Base-by-base conservation (phyloP, 73 alveolate genomes). In the Stentor roeselii region DNA sequence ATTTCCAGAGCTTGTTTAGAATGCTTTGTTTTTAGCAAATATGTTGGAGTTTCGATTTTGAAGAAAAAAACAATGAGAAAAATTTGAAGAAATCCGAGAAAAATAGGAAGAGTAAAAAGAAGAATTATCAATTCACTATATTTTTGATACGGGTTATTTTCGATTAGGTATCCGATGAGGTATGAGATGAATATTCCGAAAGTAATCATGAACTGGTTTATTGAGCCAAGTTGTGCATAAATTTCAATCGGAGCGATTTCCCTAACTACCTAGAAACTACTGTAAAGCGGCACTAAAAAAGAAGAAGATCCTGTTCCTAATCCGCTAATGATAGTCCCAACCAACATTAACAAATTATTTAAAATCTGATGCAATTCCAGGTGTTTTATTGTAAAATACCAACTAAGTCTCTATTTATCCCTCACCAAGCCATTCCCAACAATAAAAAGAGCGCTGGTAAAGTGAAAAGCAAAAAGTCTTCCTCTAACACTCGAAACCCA, bases 11-110 rank as follows among this genome's bases (percentile, higher is more conserved):
- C 80, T 21, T 67, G 41, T 1, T 67, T 0, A 21, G 42, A 21
- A 30, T 32, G 37, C 42, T 34, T 34, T 1, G 80, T 27, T 21
- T 21, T 67, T n/a, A 21, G 14, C 50, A 67, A 40, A 34, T 67
- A 67, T 14, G 80, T 67, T 21, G 80, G 80, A 2, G 80, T 67
- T n/a, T 67, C 80, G 80, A 21, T 34, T 21, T 67, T 32, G 21
- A n/a, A 67, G n/a, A 21, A 21, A 21, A 21, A 67, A 1, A 21
- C 15, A n/a, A 58, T 58, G 15, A 58, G 27, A 2, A 58, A 58
- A 11, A 67, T 21, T 1, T 67, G 80, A 11, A 67, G 37, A 40
- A 67, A 0, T 14, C 27, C 11, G 21, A 34, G 15, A 34, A 32
- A 15, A 30, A 67, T 67, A 27, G 80, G 80, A 21, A 67, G 21